Evolutionary conservation across 2,329 filamentous ascomycete genomes (phyloP).

Genomic region (Fusarium pseudocircinatum): DNA sequence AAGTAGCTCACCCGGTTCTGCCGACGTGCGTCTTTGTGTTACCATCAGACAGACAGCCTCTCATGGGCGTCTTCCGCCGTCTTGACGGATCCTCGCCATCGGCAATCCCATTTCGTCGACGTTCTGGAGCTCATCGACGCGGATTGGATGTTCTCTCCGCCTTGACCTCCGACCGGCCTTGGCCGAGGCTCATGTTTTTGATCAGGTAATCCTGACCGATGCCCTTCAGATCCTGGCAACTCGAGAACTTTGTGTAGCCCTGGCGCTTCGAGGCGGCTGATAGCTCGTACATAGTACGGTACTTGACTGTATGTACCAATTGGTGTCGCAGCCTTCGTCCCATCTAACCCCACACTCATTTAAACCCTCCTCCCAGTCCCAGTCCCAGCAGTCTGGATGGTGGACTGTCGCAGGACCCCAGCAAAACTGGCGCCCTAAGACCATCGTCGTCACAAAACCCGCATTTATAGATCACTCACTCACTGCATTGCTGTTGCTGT

Average conservation of each 20-base stretch:
- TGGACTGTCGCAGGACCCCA: slow-evolving; percentile 31
- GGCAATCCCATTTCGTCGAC: slow-evolving; percentile 26
- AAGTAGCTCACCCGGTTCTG: slow-evolving; percentile 31
- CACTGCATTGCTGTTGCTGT: background rate
- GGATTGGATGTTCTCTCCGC: slow-evolving; percentile 11
- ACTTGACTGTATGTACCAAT: slow-evolving; percentile 20
- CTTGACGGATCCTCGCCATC: slow-evolving; percentile 31
- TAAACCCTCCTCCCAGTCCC: slow-evolving; percentile 37
- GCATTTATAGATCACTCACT: slow-evolving; percentile 32
- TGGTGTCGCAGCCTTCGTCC: slow-evolving; percentile 37
- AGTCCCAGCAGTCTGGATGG: slow-evolving; percentile 36
- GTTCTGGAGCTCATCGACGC: background rate
- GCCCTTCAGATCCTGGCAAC: slow-evolving; percentile 26
- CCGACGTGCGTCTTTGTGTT: slow-evolving; percentile 38
- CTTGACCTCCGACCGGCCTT: slow-evolving; percentile 20
- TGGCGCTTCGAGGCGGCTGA: slow-evolving; percentile 39
- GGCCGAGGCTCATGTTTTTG: slow-evolving; percentile 28
- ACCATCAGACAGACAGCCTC: slow-evolving; percentile 35
- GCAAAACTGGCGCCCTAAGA: slow-evolving; percentile 25
- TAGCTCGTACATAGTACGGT: slow-evolving; percentile 31
- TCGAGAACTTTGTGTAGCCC: slow-evolving; percentile 36
- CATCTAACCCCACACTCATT: slow-evolving; percentile 42
- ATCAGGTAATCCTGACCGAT: slow-evolving; percentile 32
- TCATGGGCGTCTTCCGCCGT: slow-evolving; percentile 26
- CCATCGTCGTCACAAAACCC: slow-evolving; percentile 29